A percentile compares a stretch with the other conserved stretches of the same genome.
Conservation (phyloP, 2,329 filamentous ascomycete species). For the Xylaria sp. region DNA sequence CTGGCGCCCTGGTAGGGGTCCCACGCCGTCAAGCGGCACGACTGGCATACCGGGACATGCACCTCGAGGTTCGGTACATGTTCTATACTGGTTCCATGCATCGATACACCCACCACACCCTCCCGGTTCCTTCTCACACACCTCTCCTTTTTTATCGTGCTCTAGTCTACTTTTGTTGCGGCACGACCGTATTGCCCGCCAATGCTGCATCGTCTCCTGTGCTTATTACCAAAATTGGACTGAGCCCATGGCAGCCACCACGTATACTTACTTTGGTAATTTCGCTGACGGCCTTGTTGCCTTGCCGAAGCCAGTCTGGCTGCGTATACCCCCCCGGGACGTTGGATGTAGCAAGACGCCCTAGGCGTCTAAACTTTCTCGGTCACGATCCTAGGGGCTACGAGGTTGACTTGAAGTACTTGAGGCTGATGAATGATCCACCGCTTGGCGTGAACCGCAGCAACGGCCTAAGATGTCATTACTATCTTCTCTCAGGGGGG, state of each 20-base stretch:
- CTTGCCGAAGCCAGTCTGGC: slow-evolving; percentile 4
- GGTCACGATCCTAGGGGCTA: slow-evolving; percentile 19
- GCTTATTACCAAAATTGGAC: slow-evolving; percentile 30
- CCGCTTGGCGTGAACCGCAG: slow-evolving; percentile 25
- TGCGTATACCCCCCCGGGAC: slow-evolving; percentile 2
- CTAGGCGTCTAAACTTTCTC: slow-evolving; percentile 7
- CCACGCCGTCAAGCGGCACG: slow-evolving; percentile 25
- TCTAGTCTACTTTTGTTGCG: slow-evolving; percentile 13
- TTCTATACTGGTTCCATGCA: slow-evolving; percentile 28
- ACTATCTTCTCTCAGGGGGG: slow-evolving; percentile 9
- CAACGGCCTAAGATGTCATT: slow-evolving; percentile 21
- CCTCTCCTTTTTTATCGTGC: slow-evolving; percentile 14
- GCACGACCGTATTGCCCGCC: slow-evolving; percentile 21
- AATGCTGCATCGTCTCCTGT: not conserved
- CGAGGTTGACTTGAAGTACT: slow-evolving; percentile 18
- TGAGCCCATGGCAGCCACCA: slow-evolving; percentile 17
- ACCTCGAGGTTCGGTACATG: slow-evolving; percentile 19
- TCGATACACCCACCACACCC: too few species aligned
- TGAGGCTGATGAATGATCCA: slow-evolving; percentile 30
- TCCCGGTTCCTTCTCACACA: too few species aligned
- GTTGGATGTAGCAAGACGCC: slow-evolving; percentile 5
- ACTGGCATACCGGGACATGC: not conserved
- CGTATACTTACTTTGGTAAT: slow-evolving; percentile 24
- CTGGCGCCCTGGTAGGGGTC: too few species aligned
- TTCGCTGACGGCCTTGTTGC: slow-evolving; percentile 20